phyloP scores from a whole-genome alignment of 192 early-diverging fungal genomes.

The Backusella psychrophila region DNA sequence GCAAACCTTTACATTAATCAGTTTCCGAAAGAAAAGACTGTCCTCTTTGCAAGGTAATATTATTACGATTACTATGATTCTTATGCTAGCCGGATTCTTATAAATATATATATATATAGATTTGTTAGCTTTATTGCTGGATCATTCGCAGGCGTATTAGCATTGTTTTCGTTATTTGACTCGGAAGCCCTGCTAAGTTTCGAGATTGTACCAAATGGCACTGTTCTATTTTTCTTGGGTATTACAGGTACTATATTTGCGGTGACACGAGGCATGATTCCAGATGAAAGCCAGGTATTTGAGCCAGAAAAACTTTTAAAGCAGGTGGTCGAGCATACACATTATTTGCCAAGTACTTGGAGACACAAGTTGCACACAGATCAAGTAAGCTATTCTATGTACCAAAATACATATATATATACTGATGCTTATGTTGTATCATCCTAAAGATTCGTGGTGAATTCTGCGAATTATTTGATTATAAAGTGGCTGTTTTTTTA shows the following conservation, averaged over 20 bases:
- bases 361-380: conserved; percentile 78
- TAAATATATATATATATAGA: conserved; percentile 29
- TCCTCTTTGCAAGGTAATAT: conserved; percentile 65
- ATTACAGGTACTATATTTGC: conserved; percentile 85
- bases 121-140: conserved; percentile 91
- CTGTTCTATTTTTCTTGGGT: conserved; percentile 93
- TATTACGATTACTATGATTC: not conserved
- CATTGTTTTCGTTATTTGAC: conserved; percentile 78
- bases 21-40: conserved; percentile 83
- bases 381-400: conserved; percentile 43
- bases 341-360: conserved; percentile 91
- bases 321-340: conserved; percentile 81
- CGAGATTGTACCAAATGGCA: conserved; percentile 85
- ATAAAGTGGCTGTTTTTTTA: conserved; percentile 75
- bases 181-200: conserved; percentile 86
- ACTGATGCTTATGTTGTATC: not conserved
- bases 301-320: conserved; percentile 79
- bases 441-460: conserved; percentile 65
- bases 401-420: not conserved
- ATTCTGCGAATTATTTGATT: conserved; percentile 78
- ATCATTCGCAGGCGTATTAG: conserved; percentile 84
- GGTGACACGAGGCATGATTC: conserved; percentile 74
- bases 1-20: conserved; percentile 86
- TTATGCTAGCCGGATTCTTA: not conserved
- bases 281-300: conserved; percentile 77